Base-by-base conservation (phyloP, 306 rosid genomes). In the Trifolium subterraneum region DNA sequence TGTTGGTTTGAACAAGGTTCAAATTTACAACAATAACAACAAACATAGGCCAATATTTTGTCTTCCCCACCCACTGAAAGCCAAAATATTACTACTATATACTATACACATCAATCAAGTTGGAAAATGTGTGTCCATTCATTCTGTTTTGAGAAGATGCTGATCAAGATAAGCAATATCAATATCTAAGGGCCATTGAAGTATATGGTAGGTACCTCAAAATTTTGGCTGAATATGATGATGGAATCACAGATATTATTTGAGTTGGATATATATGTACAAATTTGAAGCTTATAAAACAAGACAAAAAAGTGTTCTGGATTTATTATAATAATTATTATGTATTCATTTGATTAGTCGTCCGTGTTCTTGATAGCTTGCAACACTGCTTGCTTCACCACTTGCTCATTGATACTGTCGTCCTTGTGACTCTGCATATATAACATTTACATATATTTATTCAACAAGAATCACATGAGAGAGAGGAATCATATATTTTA, bases 311-410 rank as follows among this genome's bases (percentile, higher is more conserved):
- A 9, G 6, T 59, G 52, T 45, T 42, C 45, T 74, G 15, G 13
- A 20, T 23, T 56, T 22, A 56, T 23, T 56, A 56, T 31, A n/a
- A n/a, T n/a, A n/a, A 8, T 35, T 35, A 7, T 36, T 36, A 7
- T 8, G 35, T 56, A 56, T 60, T 62, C 10, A 13, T 65, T 61
- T 70, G 72, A 76, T 65, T 66, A 79, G 77, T 89, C 86, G 79
- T 89, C 87, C 82, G 80, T 79, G 64, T 77, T 87, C 80, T 72
- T 79, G 80, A 93, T 83, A 61, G 98, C 97, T 81, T 78, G 84
- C 72, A 85, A 44, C 72, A 93, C 97, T 29, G 93, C 90, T 70
- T 84, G 87, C 83, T 89, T 87, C 87, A 93, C 98, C 91, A 88
- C 82, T 81, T 87, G 92, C 52, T 90, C 88, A 61, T 93, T 90